These are phyloP conservation scores for Trichoderma oligosporum DNA, from an alignment of 2,329 filamentous ascomycete species.

Conservation along the genomic window DNA sequence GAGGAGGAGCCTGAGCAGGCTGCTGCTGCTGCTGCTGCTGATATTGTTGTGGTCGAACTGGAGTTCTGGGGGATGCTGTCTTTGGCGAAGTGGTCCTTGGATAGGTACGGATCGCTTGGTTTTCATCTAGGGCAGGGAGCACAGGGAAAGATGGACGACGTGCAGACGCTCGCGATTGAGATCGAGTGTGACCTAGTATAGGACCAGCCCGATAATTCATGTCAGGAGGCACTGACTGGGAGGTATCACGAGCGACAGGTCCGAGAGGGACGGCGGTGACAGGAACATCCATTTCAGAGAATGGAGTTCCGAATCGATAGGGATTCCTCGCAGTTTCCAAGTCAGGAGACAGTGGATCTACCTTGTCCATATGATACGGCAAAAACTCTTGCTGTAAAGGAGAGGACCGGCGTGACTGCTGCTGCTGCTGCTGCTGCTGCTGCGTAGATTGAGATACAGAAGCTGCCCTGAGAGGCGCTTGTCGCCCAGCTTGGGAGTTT, in stretches of 20 bases:
- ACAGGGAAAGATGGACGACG: conserved; percentile 66
- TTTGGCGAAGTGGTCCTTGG: conserved; percentile 33
- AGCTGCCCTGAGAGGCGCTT: conserved; percentile 29
- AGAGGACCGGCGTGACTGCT: conserved; percentile 20
- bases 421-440: conserved; percentile 25
- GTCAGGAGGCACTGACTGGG: conserved; percentile 88
- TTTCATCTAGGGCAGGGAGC: conserved; percentile 67
- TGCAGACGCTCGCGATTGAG: conserved; percentile 52
- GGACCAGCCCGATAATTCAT: conserved; percentile 69
- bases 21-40: conserved; percentile 29
- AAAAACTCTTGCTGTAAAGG: conserved; percentile 36
- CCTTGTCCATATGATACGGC: conserved; percentile 52
- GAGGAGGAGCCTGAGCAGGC: conserved; percentile 50
- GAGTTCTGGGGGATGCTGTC: conserved; percentile 36
- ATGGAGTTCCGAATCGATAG: conserved; percentile 79
- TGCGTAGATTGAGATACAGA: conserved; percentile 29
- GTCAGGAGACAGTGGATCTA: conserved; percentile 51
- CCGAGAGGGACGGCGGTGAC: conserved; percentile 68
- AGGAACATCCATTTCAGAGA: conserved; percentile 87
- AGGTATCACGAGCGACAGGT: conserved; percentile 71
- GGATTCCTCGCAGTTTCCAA: conserved; percentile 54
- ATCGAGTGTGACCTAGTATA: conserved; percentile 38
- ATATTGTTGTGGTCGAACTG: conserved; percentile 23
- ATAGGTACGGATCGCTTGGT: conserved; percentile 44
- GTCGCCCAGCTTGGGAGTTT: conserved; percentile 30